Evolutionary conservation across 1,139 yeast species (phyloP).

Genomic region (Kodamaea derodonti): DNA sequence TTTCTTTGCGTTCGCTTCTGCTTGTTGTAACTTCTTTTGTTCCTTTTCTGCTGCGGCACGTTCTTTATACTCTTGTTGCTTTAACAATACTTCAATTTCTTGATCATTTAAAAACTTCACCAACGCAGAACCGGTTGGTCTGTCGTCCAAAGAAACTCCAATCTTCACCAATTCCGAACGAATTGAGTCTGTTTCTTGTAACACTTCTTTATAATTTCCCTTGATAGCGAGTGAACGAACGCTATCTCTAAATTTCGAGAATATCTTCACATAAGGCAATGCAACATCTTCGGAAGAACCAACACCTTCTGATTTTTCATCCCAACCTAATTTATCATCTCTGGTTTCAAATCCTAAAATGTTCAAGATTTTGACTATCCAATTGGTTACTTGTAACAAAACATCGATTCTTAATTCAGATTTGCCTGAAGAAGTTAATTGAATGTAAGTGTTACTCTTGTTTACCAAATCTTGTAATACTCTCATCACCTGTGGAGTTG

Average conservation of each 20-base stretch:
- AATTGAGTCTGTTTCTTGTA: conserved; percentile 43
- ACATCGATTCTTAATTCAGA: conserved; percentile 58
- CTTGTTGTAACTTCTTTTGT: conserved; percentile 37
- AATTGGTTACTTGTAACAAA: conserved; percentile 57
- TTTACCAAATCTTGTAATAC: conserved; percentile 65
- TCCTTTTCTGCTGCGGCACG: conserved; percentile 40
- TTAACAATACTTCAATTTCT: conserved; percentile 64
- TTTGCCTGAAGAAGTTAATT: conserved; percentile 43
- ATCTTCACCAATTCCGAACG: conserved; percentile 60
- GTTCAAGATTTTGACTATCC: conserved; percentile 65
- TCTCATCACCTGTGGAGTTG: conserved; percentile 74
- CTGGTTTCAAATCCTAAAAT: conserved; percentile 75
- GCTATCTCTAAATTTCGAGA: conserved; percentile 76
- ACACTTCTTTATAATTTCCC: conserved; percentile 51
- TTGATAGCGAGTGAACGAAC: conserved; percentile 76
- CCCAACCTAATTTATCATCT: conserved; percentile 80
- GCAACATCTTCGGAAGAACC: conserved; percentile 60
- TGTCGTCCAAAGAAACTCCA: conserved; percentile 86
- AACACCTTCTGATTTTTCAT: conserved; percentile 20
- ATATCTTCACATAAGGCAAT: conserved; percentile 74
- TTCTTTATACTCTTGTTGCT: conserved; percentile 61
- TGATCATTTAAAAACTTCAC: conserved; percentile 70
- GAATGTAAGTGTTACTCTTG: conserved; percentile 68
- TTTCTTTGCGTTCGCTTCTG: conserved; percentile 47
- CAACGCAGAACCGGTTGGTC: conserved; percentile 74